Evolutionary conservation across 306 rosid genomes (phyloP).

Genomic region (Urtica urens): DNA sequence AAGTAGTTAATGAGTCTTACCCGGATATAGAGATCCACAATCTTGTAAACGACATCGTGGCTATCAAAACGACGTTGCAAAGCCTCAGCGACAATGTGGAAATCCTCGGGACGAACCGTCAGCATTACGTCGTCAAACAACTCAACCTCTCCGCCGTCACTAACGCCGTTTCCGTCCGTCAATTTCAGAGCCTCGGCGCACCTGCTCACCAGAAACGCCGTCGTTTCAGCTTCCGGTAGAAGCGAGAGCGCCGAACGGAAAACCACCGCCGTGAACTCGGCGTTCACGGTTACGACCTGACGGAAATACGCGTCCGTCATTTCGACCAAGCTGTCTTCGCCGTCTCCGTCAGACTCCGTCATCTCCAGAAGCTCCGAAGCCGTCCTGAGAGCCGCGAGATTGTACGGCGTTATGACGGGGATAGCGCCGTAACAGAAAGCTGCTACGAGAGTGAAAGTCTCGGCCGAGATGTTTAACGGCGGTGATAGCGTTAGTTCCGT

Average conservation of each 20-base stretch:
- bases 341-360: slow-evolving; percentile 27
- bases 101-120: slow-evolving; percentile 35
- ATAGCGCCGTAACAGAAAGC: slow-evolving; percentile 60
- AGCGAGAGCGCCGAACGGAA: slow-evolving; percentile 56
- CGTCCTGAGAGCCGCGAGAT: slow-evolving; percentile 56
- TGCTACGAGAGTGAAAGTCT: slow-evolving; percentile 41
- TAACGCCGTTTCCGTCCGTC: slow-evolving; percentile 12
- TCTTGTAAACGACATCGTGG: slow-evolving; percentile 58
- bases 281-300: slow-evolving; percentile 31
- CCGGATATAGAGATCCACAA: slow-evolving; percentile 50
- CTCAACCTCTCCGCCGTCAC: slow-evolving; percentile 9
- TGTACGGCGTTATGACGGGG: slow-evolving; percentile 41
- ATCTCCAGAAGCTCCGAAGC: slow-evolving; percentile 72
- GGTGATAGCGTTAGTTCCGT: slow-evolving; percentile 52
- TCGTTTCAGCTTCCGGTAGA: slow-evolving; percentile 88
- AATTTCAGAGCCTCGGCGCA: slow-evolving; percentile 50
- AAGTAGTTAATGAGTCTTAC: slow-evolving; percentile 19
- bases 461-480: slow-evolving; percentile 64
- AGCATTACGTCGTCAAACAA: slow-evolving; percentile 31
- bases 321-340: slow-evolving; percentile 31
- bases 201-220: slow-evolving; percentile 45
- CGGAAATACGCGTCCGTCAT: slow-evolving; percentile 42
- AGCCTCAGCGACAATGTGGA: slow-evolving; percentile 39
- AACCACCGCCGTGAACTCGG: slow-evolving; percentile 39
- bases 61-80: slow-evolving; percentile 30